These are phyloP conservation scores for Lasiodiplodia sp. DNA, from an alignment of 2,329 filamentous ascomycete genomes.

Conservation along the genomic window DNA sequence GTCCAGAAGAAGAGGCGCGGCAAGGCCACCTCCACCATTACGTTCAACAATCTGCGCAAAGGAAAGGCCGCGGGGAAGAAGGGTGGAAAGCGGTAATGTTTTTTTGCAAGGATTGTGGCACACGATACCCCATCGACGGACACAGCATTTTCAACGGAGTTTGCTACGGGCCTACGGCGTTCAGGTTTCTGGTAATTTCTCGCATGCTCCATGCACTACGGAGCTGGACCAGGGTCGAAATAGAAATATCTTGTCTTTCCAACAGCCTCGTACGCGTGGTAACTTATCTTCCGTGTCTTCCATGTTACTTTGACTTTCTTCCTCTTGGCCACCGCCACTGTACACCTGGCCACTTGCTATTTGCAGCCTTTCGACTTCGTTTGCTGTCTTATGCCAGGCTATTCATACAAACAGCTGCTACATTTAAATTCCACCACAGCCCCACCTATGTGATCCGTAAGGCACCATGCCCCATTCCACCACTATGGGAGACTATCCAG, in stretches of 20 bases:
- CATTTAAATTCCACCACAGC: background rate
- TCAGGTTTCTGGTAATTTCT: slow-evolving; percentile 22
- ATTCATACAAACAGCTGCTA: background rate
- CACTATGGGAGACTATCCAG: background rate
- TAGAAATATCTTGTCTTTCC: slow-evolving; percentile 8
- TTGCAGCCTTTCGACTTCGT: background rate
- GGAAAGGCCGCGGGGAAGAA: slow-evolving; percentile 27
- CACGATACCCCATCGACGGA: slow-evolving; percentile 19
- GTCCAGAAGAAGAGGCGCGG: slow-evolving; percentile 44
- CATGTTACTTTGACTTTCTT: background rate
- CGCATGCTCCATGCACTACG: slow-evolving; percentile 4
- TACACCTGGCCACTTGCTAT: background rate
- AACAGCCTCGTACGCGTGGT: background rate
- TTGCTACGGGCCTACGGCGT: slow-evolving; percentile 12
- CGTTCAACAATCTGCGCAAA: slow-evolving; percentile 40
- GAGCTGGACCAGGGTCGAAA: slow-evolving; percentile 16
- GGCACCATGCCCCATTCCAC: background rate
- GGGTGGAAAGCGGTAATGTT: slow-evolving; percentile 27
- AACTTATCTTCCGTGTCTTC: background rate
- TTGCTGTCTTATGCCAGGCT: slow-evolving; percentile 2
- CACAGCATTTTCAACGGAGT: slow-evolving; percentile 20
- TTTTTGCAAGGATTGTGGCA: background rate
- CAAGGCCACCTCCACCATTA: slow-evolving; percentile 49
- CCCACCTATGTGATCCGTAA: background rate
- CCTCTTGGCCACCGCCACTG: background rate